A percentile compares a stretch with the other conserved stretches of the same genome.
These are phyloP conservation scores for Fusarium pilosicola DNA, from an alignment of 2,329 filamentous ascomycete species.

Conservation along the genomic window DNA sequence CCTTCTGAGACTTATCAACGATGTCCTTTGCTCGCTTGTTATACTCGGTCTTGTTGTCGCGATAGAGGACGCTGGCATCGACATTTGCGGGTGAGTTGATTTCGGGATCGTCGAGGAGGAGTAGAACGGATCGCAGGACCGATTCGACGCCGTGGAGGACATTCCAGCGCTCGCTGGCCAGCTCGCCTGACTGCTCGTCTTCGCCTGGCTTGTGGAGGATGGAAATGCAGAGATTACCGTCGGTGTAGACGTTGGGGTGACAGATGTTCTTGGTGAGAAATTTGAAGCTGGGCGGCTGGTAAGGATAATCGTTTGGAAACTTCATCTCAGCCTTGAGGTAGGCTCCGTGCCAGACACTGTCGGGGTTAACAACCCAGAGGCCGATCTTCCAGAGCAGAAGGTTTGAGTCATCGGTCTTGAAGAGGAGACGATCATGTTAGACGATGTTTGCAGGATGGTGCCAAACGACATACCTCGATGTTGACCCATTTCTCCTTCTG, in stretches of 20 bases:
- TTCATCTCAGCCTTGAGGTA: conserved; percentile 92
- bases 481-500: conserved; percentile 93
- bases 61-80: conserved; percentile 87
- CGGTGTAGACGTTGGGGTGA: conserved; percentile 93
- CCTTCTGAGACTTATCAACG: conserved; percentile 77
- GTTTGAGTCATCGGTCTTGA: conserved; percentile 79
- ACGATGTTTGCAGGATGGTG: background rate
- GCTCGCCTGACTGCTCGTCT: conserved; percentile 90
- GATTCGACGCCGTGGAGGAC: conserved; percentile 94
- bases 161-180: conserved; percentile 91
- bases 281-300: conserved; percentile 86
- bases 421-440: conserved; percentile 49
- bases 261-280: conserved; percentile 80
- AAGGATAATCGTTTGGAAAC: conserved; percentile 91
- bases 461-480: conserved; percentile 73
- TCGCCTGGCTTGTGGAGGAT: conserved; percentile 94
- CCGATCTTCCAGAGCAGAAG: conserved; percentile 89
- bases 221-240: conserved; percentile 93
- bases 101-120: conserved; percentile 93
- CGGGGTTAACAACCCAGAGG: conserved; percentile 91
- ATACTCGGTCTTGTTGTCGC: conserved; percentile 77
- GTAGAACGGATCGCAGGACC: conserved; percentile 90
- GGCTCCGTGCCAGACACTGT: conserved; percentile 90
- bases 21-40: conserved; percentile 74
- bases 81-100: conserved; percentile 95